A percentile compares a stretch with the other conserved stretches of the same genome.
These are phyloP conservation scores for Picea engelmannii DNA, from an alignment of 83 land plant genomes.

Conservation along the genomic window DNA sequence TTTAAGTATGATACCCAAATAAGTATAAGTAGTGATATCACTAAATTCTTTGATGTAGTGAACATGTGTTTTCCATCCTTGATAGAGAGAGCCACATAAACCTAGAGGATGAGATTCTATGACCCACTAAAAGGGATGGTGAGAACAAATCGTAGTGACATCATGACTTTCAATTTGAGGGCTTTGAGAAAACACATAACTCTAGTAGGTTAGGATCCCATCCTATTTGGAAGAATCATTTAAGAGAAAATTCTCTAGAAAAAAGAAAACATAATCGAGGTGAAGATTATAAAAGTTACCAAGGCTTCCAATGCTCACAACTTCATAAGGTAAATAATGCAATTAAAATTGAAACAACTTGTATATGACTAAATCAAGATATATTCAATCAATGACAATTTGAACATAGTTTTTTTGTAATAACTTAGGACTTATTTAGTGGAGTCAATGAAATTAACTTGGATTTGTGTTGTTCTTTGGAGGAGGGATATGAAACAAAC, in stretches of 20 bases:
- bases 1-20: constrained; percentile 19
- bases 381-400: no score
- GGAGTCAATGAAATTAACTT: no score
- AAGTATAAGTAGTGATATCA: constrained; percentile 39
- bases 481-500: not conserved
- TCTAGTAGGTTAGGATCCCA: constrained; percentile 25
- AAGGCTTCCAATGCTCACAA: constrained; percentile 58
- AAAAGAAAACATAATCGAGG: not conserved
- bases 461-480: not conserved
- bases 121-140: constrained; percentile 16
- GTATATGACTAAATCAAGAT: no score
- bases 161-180: constrained; percentile 14
- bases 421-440: no score
- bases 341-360: no score
- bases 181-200: constrained; percentile 19
- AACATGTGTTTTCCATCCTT: no score
- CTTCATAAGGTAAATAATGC: constrained; percentile 33
- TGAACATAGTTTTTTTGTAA: no score
- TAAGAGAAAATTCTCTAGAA: constrained; percentile 31
- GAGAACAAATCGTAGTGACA: constrained; percentile 16
- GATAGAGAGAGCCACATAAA: constrained; percentile 21
- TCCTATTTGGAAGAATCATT: not conserved
- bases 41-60: not conserved
- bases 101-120: constrained; percentile 37
- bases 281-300: constrained; percentile 30